Conservation (phyloP, 2,329 filamentous ascomycete species). For the Fusarium sp. region DNA sequence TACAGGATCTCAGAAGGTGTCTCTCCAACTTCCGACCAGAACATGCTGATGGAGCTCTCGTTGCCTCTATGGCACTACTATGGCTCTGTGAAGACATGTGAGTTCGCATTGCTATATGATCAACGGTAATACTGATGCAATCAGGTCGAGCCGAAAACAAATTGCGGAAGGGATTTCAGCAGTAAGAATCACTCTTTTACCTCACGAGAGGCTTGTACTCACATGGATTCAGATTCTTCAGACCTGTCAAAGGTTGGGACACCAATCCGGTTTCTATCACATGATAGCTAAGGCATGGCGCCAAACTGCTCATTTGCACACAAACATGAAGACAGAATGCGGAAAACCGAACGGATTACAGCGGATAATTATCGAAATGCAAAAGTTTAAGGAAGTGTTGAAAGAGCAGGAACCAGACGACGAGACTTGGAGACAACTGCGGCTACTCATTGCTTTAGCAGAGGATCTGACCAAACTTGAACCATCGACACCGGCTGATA, state of each 20-base stretch:
- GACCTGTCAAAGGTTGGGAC: slow-evolving; percentile 9
- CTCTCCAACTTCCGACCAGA: slow-evolving; percentile 14
- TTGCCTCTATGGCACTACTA: slow-evolving; percentile 22
- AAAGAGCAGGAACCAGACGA: slow-evolving; percentile 9
- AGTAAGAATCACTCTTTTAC: neutral
- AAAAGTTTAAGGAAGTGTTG: slow-evolving; percentile 5
- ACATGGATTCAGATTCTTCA: slow-evolving; percentile 5
- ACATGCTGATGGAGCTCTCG: slow-evolving; percentile 26
- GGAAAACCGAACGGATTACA: neutral
- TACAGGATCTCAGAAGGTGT: slow-evolving; percentile 20
- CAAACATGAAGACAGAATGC: neutral
- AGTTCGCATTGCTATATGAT: neutral
- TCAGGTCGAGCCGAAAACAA: slow-evolving; percentile 14
- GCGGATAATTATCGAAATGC: slow-evolving; percentile 22
- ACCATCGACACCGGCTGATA: neutral
- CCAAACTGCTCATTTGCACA: neutral
- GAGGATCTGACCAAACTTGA: slow-evolving; percentile 19
- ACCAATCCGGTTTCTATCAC: slow-evolving; percentile 13
- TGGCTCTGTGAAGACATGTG: slow-evolving; percentile 35
- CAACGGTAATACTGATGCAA: neutral
- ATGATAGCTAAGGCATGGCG: slow-evolving; percentile 26
- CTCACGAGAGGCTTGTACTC: neutral
- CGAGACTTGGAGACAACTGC: slow-evolving; percentile 11
- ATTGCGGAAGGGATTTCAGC: slow-evolving; percentile 30
- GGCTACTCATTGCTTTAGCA: slow-evolving; percentile 13